Evolutionary conservation across 2,329 filamentous ascomycete genomes (phyloP), one percentile per base, ranked within the genome.

Genomic region (Harringtonia aguacate): DNA sequence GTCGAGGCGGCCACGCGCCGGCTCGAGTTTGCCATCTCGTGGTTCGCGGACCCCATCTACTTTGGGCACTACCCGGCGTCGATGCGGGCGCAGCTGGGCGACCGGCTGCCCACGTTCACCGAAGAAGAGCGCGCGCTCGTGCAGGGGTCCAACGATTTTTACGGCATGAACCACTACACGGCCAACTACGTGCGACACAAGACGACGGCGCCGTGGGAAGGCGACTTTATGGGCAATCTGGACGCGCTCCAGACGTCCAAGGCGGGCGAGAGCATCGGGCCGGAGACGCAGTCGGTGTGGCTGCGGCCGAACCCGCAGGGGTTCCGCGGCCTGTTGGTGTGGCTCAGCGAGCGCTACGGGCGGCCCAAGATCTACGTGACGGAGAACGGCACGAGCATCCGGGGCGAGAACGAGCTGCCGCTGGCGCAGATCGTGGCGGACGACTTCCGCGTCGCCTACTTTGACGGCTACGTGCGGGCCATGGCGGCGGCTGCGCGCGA

Each of bases 161-260:
- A 94, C 63, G 87, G 86, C 61, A 90, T 90, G 85, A 94, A 94
- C 70, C 84, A 88, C 70, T 94, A 94, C 70, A 89, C 85, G 41
- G 83, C 86, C 57, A 86, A 92, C 70, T 94, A 85, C 66, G 80
- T 94, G 66, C 81, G 79, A 61, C 81, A 89, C 65, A 77, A 78
- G 56, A 71, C 74, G 8, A 73, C 72, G 8, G 65, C 72, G 39
- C 65, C 84, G 1, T 70, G 75, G 1, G 66, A 68, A 4, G n/a
- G 83, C 41, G 86, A 94, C 65, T 79, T 78, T 61, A 66, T 77
- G 13, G 87, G 87, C 43, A 84, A 94, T 61, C 66, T 94, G 30
- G 84, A 92, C 55, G 72, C 79, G 2, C 70, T 82, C 34, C 77
- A 84, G 52, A 71, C 78, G 58, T 81, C 80, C 69, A 86, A 88